Base-by-base conservation (phyloP, 2,329 filamentous ascomycete species). In the Xylaria sp. region DNA sequence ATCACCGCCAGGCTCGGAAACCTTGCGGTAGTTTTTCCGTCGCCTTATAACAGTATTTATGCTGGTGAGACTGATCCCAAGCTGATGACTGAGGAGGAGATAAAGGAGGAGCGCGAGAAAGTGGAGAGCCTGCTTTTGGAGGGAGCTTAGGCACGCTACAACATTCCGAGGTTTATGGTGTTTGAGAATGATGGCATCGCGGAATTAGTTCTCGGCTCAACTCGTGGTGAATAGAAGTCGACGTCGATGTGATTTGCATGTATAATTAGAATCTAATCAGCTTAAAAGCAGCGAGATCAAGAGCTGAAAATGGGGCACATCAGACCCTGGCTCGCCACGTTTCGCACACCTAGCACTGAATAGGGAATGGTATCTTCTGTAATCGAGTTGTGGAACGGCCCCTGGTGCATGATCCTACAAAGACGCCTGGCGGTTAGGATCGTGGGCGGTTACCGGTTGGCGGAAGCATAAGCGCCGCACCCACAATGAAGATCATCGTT, bases 21-120 rank as follows among this genome's bases (percentile, higher is more conserved):
- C 5, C 8, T 43, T 2, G 36, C 33, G 33, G 6, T n/a, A 4
- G 2, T 7, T 41, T 49, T 15, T 25, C 55, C 46, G 7, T 56
- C 56, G 25, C 63, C 57, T 20, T 66, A 66, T 56, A 49, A 66
- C 13, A 25, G 20, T 33, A 46, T 1, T n/a, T 51, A 62, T 6
- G 31, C 13, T 5, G 56, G 39, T 6, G 56, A 58, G 41, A 20
- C 3, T 8, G 56, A 58, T 6, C 56, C 56, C 2, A 39, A n/a
- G 56, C 15, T 18, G 39, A 12, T 46, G 56, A 31, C 39, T n/a
- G 56, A 58, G 3, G 56, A 58, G 39, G 56, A 58, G 15, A 10
- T 20, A 8, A n/a, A 31, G 23, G 15, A 43, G 31, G 15, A 23
- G 9, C 39, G 56, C 4, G 23, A 58, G 25, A 18, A 31, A n/a